A percentile compares a stretch with the other conserved stretches of the same genome.
Conservation (phyloP, 331 rosid genomes). For the Cucumis variabilis region DNA sequence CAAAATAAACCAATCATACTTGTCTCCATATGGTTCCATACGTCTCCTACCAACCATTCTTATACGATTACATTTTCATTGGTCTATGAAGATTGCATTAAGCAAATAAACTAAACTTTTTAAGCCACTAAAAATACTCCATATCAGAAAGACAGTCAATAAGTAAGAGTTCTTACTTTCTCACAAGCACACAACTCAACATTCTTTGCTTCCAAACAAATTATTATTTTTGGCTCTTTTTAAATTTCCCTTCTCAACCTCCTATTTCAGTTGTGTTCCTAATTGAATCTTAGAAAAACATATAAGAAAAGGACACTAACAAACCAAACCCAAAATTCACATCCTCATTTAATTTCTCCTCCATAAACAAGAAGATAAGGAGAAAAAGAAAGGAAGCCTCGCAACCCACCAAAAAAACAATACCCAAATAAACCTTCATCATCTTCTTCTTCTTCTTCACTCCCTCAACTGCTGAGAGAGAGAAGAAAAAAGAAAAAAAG, state of each 20-base stretch:
- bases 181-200: slow-evolving; percentile 32
- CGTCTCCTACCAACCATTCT: not conserved
- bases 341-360: slow-evolving; percentile 42
- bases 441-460: slow-evolving; percentile 9
- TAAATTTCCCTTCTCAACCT: slow-evolving; percentile 38
- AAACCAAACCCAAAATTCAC: slow-evolving; percentile 23
- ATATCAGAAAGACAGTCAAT: not conserved
- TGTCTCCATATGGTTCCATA: not conserved
- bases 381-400: not conserved
- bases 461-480: slow-evolving; percentile 22
- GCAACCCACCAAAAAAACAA: not conserved
- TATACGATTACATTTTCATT: not conserved
- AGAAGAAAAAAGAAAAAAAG: not conserved
- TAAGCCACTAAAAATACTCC: not conserved
- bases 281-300: slow-evolving; percentile 38
- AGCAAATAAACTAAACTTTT: not conserved
- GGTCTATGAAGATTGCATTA: not conserved
- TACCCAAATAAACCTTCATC: not conserved
- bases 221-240: not conserved
- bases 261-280: slow-evolving; percentile 54
- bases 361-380: slow-evolving; percentile 30
- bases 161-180: not conserved
- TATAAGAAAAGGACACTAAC: not conserved
- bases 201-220: slow-evolving; percentile 45
- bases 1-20: not conserved